Evolutionary conservation across 345 rosid species (phyloP).

Genomic region (Euphorbia tirucalli): DNA sequence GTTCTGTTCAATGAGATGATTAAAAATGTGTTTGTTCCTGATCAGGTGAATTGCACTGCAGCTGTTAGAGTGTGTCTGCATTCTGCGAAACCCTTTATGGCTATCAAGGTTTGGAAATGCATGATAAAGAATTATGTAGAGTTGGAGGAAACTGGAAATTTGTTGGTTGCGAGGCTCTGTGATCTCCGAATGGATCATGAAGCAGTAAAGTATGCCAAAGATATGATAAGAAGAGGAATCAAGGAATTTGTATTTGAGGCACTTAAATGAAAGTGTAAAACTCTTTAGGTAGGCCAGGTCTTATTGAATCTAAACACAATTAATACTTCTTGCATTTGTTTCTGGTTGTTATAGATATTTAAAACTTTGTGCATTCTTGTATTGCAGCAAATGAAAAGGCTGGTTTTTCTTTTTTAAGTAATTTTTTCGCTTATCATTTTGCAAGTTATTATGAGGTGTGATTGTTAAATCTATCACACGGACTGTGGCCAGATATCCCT

Average conservation of each 20-base stretch:
- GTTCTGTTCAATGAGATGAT: constrained; percentile 47
- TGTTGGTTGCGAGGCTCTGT: constrained; percentile 44
- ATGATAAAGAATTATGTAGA: constrained; percentile 42
- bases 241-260: constrained; percentile 39
- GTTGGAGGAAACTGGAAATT: constrained; percentile 51
- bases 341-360: not conserved
- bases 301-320: not conserved
- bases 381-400: not conserved
- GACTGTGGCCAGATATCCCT: not conserved
- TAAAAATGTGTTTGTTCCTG: constrained; percentile 44
- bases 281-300: constrained; percentile 17
- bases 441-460: not conserved
- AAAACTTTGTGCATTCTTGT: not conserved
- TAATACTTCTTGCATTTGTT: not conserved
- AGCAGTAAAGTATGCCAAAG: constrained; percentile 60
- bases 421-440: not conserved
- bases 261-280: constrained; percentile 41
- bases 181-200: constrained; percentile 47
- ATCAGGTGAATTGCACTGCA: constrained; percentile 32
- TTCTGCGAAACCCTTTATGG: constrained; percentile 37
- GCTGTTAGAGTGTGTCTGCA: constrained; percentile 41
- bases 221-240: constrained; percentile 54
- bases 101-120: constrained; percentile 52
- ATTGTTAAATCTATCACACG: not conserved
- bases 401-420: not conserved